Evolutionary conservation across 305 asterid genomes (phyloP), one percentile per base, ranked within the genome.

Genomic region (Striga hermonthica): DNA sequence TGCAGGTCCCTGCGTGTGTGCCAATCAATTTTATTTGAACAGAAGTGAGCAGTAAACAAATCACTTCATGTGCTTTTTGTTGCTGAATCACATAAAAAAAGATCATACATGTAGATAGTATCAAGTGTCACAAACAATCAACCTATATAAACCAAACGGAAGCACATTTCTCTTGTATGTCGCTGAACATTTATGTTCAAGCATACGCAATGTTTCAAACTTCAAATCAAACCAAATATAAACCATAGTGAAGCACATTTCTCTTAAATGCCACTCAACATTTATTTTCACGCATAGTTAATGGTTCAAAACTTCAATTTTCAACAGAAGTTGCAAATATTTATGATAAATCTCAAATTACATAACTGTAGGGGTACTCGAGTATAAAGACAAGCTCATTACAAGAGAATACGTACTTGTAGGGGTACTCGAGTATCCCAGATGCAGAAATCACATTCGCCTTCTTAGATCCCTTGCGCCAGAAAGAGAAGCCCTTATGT

Each of bases 291-390:
- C 1, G 31, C 31, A 22, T 22, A 22, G 1, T 22, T 22, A 22
- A 22, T 22, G 31, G 31, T 22, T 22, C 31, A 22, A 2, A 22
- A 22, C 2, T 0, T 22, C 31, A 22, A 22, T 22, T 2, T 22
- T 22, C 31, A 0, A 22, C 31, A 22, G 31, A 22, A 22, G 31
- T 22, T 22, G 31, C 31, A 22, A 22, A 22, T 22, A 22, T 22
- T 22, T 34, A 50, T 16, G 22, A 54, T 8, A 7, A 52, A 6
- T 16, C 57, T 28, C 38, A 22, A 9, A 69, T 39, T 13, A 75
- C 86, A 15, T 88, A 88, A 97, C 81, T 92, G 95, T 87, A 92
- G 66, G 96, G 76, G 77, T 87, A 92, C 72, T 92, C 94, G 14
- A 78, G 74, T 60, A 92, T 86, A n/a, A n/a, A n/a, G 59, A 14